Evolutionary conservation across 116 monocot genomes (phyloP), one percentile per base, ranked within the genome.

Genomic region (Trichopus zeylanicus): DNA sequence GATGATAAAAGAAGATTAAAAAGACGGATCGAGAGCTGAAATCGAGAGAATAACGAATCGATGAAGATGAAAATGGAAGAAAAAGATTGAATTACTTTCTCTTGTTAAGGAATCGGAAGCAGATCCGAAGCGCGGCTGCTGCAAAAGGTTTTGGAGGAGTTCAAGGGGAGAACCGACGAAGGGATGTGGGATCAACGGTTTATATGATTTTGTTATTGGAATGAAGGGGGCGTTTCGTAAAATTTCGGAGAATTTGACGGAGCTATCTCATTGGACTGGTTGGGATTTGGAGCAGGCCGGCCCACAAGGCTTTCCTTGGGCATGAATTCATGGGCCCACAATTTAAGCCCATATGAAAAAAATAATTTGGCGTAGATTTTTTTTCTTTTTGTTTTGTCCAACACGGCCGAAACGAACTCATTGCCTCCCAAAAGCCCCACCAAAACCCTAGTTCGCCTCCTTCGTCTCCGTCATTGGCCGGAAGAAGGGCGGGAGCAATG

Each of bases 401-500:
- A 16, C 4, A n/a, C 42, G 18, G 42, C 42, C 42, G 42, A 42
- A 15, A 42, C 11, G 13, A 42, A n/a, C n/a, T n/a, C n/a, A n/a
- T n/a, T n/a, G 1, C 13, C 42, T 42, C 3, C n/a, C n/a, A n/a
- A 42, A 42, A 42, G 18, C 42, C 42, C n/a, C n/a, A 13, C 1
- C 18, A 13, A 18, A 42, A 42, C 42, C 42, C 42, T 42, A 42
- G 42, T 42, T 42, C n/a, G 13, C 13, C n/a, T 4, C 12, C 13
- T 63, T 23, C 16, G 19, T 26, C 57, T 1, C 46, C 21, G 26
- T 7, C 19, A 79, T 76, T 75, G 76, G 76, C 8, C 64, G 59
- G 39, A 70, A 71, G 23, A 76, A 73, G 71, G 55, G 61, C 67
- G 66, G 63, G 31, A 73, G 63, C 67, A 66, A 70, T 69, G 26